Evolutionary conservation across 2,329 filamentous ascomycete genomes (phyloP).

Genomic region (Capronia americana): DNA sequence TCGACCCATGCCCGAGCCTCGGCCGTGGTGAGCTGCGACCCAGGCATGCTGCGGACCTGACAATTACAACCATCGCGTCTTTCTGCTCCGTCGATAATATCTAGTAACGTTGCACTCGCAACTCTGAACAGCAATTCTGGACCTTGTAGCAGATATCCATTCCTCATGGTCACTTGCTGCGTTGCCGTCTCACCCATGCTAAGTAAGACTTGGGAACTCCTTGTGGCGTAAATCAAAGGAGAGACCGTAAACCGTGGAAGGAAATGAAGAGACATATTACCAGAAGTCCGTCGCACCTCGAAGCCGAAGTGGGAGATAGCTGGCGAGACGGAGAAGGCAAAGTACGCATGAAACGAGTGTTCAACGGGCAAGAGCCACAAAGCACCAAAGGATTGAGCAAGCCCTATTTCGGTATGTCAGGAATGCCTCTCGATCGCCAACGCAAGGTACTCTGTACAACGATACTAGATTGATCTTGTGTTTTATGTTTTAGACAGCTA

Average conservation of each 20-base stretch:
- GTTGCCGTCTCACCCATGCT: not conserved
- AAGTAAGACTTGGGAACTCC: not conserved
- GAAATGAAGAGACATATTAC: no score
- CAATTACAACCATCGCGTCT: not conserved
- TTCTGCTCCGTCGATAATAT: not conserved
- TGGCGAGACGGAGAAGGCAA: no score
- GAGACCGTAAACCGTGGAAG: not conserved
- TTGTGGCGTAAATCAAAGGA: not conserved
- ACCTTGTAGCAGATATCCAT: not conserved
- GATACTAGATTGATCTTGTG: constrained; percentile 2
- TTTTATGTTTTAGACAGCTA: constrained; percentile 5
- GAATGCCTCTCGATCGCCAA: no score
- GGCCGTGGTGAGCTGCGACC: no score
- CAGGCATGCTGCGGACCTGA: not conserved
- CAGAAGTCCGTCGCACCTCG: no score
- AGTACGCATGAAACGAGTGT: not conserved
- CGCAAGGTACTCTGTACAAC: constrained; percentile 3
- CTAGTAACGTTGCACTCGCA: not conserved
- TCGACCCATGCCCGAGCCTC: not conserved
- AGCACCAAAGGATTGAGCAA: not conserved
- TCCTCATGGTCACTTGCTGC: not conserved
- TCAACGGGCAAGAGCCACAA: not conserved
- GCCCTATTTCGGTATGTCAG: no score
- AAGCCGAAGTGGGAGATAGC: no score
- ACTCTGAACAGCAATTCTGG: not conserved